A percentile compares a stretch with the other conserved stretches of the same genome.
Evolutionary conservation across 768 basidiomycete genomes (phyloP).

Genomic region (Naganishia vishniacii): DNA sequence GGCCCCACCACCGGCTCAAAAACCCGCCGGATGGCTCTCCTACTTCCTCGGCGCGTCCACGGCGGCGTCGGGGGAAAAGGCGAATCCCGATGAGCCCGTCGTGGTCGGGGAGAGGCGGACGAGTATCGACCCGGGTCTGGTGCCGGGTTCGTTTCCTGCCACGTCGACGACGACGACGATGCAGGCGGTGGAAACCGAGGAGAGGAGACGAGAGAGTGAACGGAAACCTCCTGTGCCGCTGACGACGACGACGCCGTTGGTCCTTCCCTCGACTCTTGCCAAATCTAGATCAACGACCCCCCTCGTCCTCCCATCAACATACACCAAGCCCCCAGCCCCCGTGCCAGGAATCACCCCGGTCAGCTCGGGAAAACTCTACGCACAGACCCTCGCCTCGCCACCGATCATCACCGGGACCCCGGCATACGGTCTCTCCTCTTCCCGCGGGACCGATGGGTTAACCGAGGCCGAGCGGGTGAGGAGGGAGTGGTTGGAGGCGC

Average conservation of each 20-base stretch:
- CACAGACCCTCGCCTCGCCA: conserved; percentile 13
- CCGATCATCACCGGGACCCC: conserved; percentile 18
- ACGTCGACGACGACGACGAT: background rate
- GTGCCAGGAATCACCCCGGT: background rate
- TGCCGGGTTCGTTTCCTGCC: background rate
- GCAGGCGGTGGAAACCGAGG: background rate
- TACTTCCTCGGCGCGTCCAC: background rate
- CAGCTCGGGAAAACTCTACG: background rate
- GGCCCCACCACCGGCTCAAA: conserved; percentile 10
- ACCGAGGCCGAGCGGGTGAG: conserved; percentile 61
- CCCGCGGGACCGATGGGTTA: conserved; percentile 29
- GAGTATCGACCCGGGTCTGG: background rate
- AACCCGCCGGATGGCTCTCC: conserved; percentile 6
- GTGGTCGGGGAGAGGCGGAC: background rate
- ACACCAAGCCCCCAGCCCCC: background rate
- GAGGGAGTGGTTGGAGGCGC: conserved; percentile 67
- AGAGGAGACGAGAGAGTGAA: background rate
- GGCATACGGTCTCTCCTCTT: conserved; percentile 11
- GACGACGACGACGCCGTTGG: background rate
- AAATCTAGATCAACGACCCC: too few relatives aligned
- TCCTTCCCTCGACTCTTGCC: too few relatives aligned
- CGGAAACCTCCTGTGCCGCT: background rate
- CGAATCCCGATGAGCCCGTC: background rate
- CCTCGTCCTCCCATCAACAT: conserved; percentile 11
- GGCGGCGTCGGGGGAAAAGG: background rate